These are phyloP conservation scores for Lichtheimia corymbifera DNA, from an alignment of 371 early-diverging fungal species.

Conservation along the genomic window DNA sequence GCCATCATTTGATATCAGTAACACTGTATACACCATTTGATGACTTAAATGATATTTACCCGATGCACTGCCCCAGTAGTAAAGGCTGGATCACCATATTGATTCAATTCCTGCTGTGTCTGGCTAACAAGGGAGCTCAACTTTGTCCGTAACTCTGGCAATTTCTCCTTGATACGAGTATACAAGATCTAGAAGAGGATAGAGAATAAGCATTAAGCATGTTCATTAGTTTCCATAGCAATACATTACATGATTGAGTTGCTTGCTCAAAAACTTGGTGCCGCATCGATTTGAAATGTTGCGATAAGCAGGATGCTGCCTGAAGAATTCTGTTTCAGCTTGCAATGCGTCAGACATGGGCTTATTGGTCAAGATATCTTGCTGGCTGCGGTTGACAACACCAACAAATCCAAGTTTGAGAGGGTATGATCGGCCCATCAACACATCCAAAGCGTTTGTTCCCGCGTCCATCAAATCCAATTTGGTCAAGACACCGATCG, in stretches of 20 bases:
- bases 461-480: slow-evolving; percentile 95
- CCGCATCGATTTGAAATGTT: slow-evolving; percentile 77
- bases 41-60: slow-evolving; percentile 27
- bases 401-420: slow-evolving; percentile 89
- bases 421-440: slow-evolving; percentile 78
- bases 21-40: slow-evolving; percentile 10
- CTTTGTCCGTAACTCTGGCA: slow-evolving; percentile 82
- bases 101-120: slow-evolving; percentile 76
- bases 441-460: slow-evolving; percentile 84
- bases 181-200: slow-evolving; percentile 59
- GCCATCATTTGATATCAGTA: slow-evolving; percentile 3
- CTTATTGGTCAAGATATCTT: slow-evolving; percentile 79
- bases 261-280: slow-evolving; percentile 28
- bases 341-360: slow-evolving; percentile 79
- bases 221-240: not conserved
- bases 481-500: slow-evolving; percentile 92
- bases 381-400: slow-evolving; percentile 87
- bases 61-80: slow-evolving; percentile 58
- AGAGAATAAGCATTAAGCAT: too few species aligned
- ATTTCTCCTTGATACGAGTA: slow-evolving; percentile 78
- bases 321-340: slow-evolving; percentile 81
- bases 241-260: slow-evolving; percentile 27
- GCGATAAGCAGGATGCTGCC: slow-evolving; percentile 81
- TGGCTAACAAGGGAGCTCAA: slow-evolving; percentile 72
- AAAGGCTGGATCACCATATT: slow-evolving; percentile 70